phyloP scores from a whole-genome alignment of 2,329 filamentous ascomycete species.

The Hymenoscyphus repandus region DNA sequence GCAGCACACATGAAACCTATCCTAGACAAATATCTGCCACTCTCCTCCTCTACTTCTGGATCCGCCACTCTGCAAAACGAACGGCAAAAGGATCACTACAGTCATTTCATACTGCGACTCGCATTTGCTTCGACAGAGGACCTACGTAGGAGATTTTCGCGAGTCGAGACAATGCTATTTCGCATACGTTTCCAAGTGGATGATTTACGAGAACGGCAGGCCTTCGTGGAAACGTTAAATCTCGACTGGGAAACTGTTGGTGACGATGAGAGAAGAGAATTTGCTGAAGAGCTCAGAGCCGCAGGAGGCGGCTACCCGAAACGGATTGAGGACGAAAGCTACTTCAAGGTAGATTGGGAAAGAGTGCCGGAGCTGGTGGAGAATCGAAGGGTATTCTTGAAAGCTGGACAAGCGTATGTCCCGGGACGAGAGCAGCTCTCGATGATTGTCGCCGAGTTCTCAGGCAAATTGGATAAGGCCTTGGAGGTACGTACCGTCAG shows the following conservation, averaged over 20 bases:
- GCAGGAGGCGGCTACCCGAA: constrained; percentile 32
- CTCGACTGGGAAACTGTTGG: constrained; percentile 80
- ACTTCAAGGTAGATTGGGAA: constrained; percentile 97
- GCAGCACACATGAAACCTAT: constrained; percentile 77
- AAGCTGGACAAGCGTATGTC: constrained; percentile 82
- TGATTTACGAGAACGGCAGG: constrained; percentile 63
- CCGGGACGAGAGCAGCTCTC: constrained; percentile 80
- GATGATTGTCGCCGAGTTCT: constrained; percentile 86
- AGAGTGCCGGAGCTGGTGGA: constrained; percentile 88
- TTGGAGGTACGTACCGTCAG: constrained; percentile 57
- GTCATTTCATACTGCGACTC: constrained; percentile 90
- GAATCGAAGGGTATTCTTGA: constrained; percentile 68
- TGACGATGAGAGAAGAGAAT: constrained; percentile 65
- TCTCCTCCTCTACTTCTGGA: constrained; percentile 68
- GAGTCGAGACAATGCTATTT: constrained; percentile 87
- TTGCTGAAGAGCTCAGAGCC: constrained; percentile 29
- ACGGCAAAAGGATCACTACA: constrained; percentile 93
- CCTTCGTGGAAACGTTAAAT: constrained; percentile 71
- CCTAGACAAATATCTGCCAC: constrained; percentile 79
- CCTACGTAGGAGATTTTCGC: constrained; percentile 75
- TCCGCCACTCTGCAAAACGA: constrained; percentile 59
- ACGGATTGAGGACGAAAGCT: constrained; percentile 70
- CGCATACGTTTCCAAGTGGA: constrained; percentile 75
- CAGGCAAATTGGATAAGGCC: constrained; percentile 69
- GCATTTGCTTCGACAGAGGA: constrained; percentile 92